These are phyloP conservation scores for Hsuehochloa calcarea DNA, from an alignment of 176 grass and related monocot species.

Conservation along the genomic window DNA sequence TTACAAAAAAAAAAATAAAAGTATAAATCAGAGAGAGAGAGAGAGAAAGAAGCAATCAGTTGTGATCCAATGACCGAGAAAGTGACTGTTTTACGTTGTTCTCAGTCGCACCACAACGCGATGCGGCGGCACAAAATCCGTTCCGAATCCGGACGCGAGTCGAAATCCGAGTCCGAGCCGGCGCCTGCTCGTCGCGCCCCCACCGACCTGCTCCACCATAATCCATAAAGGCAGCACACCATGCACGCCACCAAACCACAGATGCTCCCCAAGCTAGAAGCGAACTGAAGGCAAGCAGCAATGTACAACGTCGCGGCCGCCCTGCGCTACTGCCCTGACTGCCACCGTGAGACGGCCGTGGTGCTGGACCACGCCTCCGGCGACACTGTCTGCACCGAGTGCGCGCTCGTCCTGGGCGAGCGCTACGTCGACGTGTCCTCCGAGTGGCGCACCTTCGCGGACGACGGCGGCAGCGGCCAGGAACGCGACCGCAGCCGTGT, in stretches of 20 bases:
- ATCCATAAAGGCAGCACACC: background rate
- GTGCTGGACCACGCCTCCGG: background rate
- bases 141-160: background rate
- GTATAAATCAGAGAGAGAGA: too few relatives aligned
- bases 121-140: too few relatives aligned
- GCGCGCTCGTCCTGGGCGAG: background rate
- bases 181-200: background rate
- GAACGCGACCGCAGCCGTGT: background rate
- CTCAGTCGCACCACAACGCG: too few relatives aligned
- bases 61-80: too few relatives aligned
- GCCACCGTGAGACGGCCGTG: background rate
- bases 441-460: conserved; percentile 15
- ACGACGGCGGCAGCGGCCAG: background rate
- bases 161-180: background rate
- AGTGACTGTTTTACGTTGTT: too few relatives aligned
- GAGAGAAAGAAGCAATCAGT: too few relatives aligned
- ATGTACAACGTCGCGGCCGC: background rate
- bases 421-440: background rate
- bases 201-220: background rate
- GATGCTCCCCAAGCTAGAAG: background rate
- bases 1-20: too few relatives aligned
- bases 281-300: background rate
- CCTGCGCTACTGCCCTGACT: conserved; percentile 33
- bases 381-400: conserved; percentile 30
- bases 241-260: background rate